Conservation (phyloP, 768 basidiomycete species). For the Trametes cubensis region DNA sequence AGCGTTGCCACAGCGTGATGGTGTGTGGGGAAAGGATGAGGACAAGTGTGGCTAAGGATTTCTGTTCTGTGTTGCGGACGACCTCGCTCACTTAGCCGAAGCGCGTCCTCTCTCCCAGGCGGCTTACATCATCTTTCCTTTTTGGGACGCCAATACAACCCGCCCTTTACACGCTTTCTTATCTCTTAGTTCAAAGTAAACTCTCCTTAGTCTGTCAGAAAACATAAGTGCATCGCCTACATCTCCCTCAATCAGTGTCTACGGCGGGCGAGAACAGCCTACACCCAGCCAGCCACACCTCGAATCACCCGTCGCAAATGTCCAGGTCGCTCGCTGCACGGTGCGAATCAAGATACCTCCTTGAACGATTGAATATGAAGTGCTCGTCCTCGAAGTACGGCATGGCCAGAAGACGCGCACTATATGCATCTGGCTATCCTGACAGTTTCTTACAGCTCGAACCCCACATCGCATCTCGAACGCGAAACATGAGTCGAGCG, state of each 20-base stretch:
- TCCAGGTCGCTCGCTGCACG: too few relatives aligned
- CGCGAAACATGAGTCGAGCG: too few relatives aligned
- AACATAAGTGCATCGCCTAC: background rate
- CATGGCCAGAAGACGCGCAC: too few relatives aligned
- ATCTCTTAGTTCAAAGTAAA: background rate
- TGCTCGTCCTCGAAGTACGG: background rate
- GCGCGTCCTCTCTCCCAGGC: background rate
- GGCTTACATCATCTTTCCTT: background rate
- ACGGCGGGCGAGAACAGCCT: conserved; percentile 11
- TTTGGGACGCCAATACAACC: background rate
- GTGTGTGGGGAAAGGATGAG: too few relatives aligned
- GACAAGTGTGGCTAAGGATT: too few relatives aligned
- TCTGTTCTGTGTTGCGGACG: too few relatives aligned
- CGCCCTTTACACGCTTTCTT: background rate
- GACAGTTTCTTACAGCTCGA: too few relatives aligned
- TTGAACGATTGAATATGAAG: too few relatives aligned
- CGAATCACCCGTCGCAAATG: background rate
- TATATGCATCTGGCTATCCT: background rate
- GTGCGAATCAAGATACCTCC: too few relatives aligned
- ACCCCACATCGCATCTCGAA: too few relatives aligned
- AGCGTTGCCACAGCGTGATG: too few relatives aligned
- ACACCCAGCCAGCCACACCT: conserved; percentile 4
- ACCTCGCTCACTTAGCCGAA: background rate
- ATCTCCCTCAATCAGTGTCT: background rate
- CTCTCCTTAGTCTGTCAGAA: background rate